These are phyloP conservation scores for Pseudonitzschia multistriata DNA, from an alignment of 108 stramenopile genomes.

Conservation along the genomic window DNA sequence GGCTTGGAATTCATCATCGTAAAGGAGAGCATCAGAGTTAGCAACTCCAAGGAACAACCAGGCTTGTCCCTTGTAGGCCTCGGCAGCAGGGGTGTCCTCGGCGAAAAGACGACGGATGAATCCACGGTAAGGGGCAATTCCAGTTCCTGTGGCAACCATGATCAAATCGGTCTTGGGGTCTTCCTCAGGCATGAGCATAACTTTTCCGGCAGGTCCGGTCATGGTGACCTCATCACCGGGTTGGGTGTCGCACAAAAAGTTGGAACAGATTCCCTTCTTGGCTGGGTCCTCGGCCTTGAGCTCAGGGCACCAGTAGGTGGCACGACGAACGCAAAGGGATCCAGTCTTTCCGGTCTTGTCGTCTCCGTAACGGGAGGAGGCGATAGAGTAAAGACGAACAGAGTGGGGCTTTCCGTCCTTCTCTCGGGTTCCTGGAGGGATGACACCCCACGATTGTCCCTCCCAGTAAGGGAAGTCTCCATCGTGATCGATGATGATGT, in stretches of 20 bases:
- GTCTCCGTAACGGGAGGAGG: constrained; percentile 96
- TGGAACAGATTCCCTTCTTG: constrained; percentile 98
- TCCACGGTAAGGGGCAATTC: constrained; percentile 96
- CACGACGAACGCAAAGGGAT: constrained; percentile 95
- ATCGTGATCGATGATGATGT: constrained; percentile 98
- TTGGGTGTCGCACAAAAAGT: constrained; percentile 93
- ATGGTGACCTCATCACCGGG: constrained; percentile 86
- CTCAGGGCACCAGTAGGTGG: constrained; percentile 94
- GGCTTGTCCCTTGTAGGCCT: constrained; percentile 92
- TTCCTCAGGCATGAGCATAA: constrained; percentile 97
- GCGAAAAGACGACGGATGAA: constrained; percentile 95
- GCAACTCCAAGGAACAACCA: constrained; percentile 98
- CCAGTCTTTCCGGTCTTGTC: constrained; percentile 96
- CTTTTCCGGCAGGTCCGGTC: constrained; percentile 96
- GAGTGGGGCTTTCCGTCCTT: constrained; percentile 97
- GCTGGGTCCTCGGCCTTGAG: constrained; percentile 94
- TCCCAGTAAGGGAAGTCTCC: constrained; percentile 98
- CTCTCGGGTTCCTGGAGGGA: constrained; percentile 89
- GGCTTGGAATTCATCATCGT: constrained; percentile 94
- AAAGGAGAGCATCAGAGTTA: constrained; percentile 91
- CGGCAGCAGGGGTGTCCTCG: constrained; percentile 89
- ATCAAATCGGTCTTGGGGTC: constrained; percentile 91
- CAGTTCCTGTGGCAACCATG: constrained; percentile 98
- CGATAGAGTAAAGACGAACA: constrained; percentile 97
- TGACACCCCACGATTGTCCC: constrained; percentile 98